A percentile compares a stretch with the other conserved stretches of the same genome.
These are phyloP conservation scores for Metarhizium robertsii DNA, from an alignment of 2,329 filamentous ascomycete species.

Conservation along the genomic window DNA sequence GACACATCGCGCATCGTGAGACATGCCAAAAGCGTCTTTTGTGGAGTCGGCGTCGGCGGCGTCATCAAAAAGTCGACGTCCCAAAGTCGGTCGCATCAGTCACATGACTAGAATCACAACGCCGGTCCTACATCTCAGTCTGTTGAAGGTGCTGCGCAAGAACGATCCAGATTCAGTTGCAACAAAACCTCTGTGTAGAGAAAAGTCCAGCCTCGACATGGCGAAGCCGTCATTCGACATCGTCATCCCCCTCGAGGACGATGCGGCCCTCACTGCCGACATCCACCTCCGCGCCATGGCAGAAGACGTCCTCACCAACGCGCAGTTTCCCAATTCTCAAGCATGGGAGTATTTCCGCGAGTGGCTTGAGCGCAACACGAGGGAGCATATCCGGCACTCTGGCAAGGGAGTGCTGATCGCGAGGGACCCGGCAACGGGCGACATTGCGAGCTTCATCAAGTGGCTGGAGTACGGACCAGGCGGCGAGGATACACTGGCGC, in stretches of 20 bases:
- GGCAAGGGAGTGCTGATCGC: conserved; percentile 25
- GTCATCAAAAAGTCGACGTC: background rate
- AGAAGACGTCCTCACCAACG: conserved; percentile 27
- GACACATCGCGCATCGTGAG: background rate
- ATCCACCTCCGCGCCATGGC: conserved; percentile 31
- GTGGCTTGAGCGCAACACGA: conserved; percentile 22
- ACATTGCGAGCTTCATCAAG: conserved; percentile 25
- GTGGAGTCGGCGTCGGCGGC: background rate
- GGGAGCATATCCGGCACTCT: conserved; percentile 16
- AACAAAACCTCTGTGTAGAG: too few relatives aligned
- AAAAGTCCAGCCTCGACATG: background rate
- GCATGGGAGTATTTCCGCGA: conserved; percentile 18
- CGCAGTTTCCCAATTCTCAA: conserved; percentile 27
- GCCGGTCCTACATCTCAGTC: background rate
- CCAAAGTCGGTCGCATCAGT: background rate
- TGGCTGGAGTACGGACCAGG: conserved; percentile 22
- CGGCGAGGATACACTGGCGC: conserved; percentile 2
- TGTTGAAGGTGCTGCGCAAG: too few relatives aligned
- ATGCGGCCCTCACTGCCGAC: conserved; percentile 15
- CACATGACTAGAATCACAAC: background rate
- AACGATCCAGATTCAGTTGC: too few relatives aligned
- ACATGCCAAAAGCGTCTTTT: background rate
- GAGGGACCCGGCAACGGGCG: conserved; percentile 17
- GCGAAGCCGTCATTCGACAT: conserved; percentile 13
- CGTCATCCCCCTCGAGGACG: conserved; percentile 14